Base-by-base conservation (phyloP, 371 early-diverging fungal species). In the Haplosporangium sp. region DNA sequence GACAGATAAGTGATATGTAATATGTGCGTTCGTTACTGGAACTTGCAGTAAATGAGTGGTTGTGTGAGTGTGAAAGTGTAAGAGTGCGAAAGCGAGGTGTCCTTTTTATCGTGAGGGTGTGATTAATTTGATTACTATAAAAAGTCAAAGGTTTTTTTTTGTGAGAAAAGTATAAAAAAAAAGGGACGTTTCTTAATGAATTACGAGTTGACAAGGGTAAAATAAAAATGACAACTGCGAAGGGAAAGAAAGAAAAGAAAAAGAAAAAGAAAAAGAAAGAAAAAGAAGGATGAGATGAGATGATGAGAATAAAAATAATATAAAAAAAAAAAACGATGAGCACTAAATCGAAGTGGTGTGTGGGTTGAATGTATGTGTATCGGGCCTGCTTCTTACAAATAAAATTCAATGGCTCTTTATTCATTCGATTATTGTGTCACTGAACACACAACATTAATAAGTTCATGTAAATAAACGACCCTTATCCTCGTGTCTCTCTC, bases 281-380 rank as follows among this genome's bases (percentile, higher is more conserved):
- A 44, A 37, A 48, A 34, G 27, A 4, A 48, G 5, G 59, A 40
- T 19, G 60, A 59, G 64, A 50, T 15, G 58, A 27, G 72, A 61
- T 65, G 72, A 65, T 45, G 44, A 45, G 17, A 42, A 61, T 58
- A 64, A 63, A 55, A 17, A 27, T 20, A 53, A 65, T 53, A 60
- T 9, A 50, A 45, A 38, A 44, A 57, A 57, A 35, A 55, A 42
- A 55, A 59, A 44, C 39, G 59, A 57, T 40, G 63, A 63, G 67
- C 67, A 50, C 55, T 15, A 61, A 47, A n/a, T n/a, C n/a, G n/a
- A n/a, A n/a, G n/a, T n/a, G n/a, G n/a, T n/a, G n/a, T n/a, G n/a
- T n/a, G n/a, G n/a, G n/a, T n/a, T n/a, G n/a, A n/a, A n/a, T n/a
- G n/a, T n/a, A n/a, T n/a, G n/a, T n/a, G n/a, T n/a, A n/a, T n/a